These are phyloP conservation scores for Podaxis sp. DNA, from an alignment of 768 basidiomycete genomes.

Conservation along the genomic window DNA sequence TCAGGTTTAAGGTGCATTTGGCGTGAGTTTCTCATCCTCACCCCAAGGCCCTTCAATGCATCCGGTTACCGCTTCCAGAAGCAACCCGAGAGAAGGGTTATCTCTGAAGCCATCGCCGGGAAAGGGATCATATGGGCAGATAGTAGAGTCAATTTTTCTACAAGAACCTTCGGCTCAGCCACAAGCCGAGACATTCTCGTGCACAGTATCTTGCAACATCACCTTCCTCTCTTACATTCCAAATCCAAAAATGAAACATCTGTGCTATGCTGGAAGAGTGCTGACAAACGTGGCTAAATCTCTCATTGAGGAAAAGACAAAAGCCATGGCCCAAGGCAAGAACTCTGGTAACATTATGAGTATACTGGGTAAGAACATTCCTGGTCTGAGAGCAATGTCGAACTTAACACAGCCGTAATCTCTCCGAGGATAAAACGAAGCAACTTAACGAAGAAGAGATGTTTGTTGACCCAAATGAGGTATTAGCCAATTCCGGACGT, in stretches of 20 bases:
- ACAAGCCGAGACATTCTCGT: constrained; percentile 25
- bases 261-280: constrained; percentile 26
- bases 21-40: constrained; percentile 21
- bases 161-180: constrained; percentile 25
- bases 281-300: constrained; percentile 29
- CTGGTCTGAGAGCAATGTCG: background rate
- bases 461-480: constrained; percentile 43
- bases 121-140: constrained; percentile 35
- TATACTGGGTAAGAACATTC: constrained; percentile 31
- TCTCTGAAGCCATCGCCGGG: constrained; percentile 31
- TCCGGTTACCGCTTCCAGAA: constrained; percentile 42
- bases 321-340: constrained; percentile 29
- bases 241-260: constrained; percentile 24
- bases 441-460: constrained; percentile 44
- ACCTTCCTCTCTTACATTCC: constrained; percentile 17
- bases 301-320: constrained; percentile 31
- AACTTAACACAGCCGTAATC: constrained; percentile 24
- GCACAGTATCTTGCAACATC: constrained; percentile 29
- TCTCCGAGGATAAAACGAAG: constrained; percentile 35
- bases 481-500: constrained; percentile 35
- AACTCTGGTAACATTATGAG: constrained; percentile 35
- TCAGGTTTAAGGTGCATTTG: constrained; percentile 32
- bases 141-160: constrained; percentile 20
- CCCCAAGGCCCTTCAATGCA: constrained; percentile 43
- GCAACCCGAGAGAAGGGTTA: constrained; percentile 30